These are phyloP conservation scores for Golubevia sp. DNA, from an alignment of 1,284 basidiomycete species.

Conservation along the genomic window DNA sequence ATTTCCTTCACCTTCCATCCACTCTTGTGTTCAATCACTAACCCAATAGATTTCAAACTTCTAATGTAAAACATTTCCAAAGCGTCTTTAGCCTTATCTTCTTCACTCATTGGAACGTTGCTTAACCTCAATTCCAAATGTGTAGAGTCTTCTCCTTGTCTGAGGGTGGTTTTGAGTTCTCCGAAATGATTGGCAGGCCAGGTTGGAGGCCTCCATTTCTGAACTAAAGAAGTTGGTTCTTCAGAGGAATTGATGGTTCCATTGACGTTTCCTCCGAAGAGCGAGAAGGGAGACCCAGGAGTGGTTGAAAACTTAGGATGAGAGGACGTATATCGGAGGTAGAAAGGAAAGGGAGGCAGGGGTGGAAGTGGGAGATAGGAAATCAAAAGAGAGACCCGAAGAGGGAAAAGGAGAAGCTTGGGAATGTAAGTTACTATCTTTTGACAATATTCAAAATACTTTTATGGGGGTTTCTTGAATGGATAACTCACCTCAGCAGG, in stretches of 20 bases:
- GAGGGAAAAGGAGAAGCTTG: not conserved
- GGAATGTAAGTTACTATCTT: not conserved
- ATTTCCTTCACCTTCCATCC: too few species aligned
- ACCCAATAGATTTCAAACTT: not conserved
- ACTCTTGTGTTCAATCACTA: not conserved
- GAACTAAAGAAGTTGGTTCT: slow-evolving; percentile 45
- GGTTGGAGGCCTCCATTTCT: slow-evolving; percentile 54
- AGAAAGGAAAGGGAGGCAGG: not conserved
- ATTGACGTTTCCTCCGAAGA: slow-evolving; percentile 53
- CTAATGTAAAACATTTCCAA: not conserved
- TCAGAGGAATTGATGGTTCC: slow-evolving; percentile 39
- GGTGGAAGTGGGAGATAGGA: not conserved
- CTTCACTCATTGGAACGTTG: slow-evolving; percentile 51
- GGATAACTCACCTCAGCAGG: slow-evolving; percentile 29
- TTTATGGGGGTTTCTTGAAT: not conserved
- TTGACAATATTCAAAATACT: not conserved
- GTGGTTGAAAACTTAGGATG: slow-evolving; percentile 23
- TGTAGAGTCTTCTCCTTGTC: slow-evolving; percentile 48
- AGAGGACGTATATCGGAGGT: not conserved
- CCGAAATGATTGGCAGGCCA: slow-evolving; percentile 51
- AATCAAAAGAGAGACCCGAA: too few species aligned
- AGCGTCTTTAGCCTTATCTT: slow-evolving; percentile 41
- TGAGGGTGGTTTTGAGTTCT: slow-evolving; percentile 40
- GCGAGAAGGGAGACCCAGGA: slow-evolving; percentile 38
- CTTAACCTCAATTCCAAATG: slow-evolving; percentile 47